phyloP scores from a whole-genome alignment of 176 grass and related monocot genomes.

The Pontederia crassipes region DNA sequence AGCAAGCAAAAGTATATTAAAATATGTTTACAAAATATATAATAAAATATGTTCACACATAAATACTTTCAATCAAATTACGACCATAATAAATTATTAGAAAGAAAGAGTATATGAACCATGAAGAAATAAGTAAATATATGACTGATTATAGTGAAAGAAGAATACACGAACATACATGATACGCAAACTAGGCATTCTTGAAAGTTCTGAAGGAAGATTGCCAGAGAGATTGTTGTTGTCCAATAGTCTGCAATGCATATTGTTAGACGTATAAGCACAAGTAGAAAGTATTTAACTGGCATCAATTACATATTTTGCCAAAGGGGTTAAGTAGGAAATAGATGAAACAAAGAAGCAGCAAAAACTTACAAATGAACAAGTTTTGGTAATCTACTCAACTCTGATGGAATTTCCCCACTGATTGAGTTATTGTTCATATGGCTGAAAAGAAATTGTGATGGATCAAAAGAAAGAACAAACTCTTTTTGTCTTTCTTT shows the following conservation, averaged over 20 bases:
- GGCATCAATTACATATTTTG: not conserved
- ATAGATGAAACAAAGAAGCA: slow-evolving; percentile 7
- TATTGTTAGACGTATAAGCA: slow-evolving; percentile 1
- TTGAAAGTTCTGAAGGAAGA: slow-evolving; percentile 25
- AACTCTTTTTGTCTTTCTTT: not conserved
- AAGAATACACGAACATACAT: slow-evolving; percentile 35
- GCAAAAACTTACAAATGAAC: slow-evolving; percentile 69
- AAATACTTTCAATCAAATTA: too few species aligned
- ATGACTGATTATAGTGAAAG: slow-evolving; percentile 8
- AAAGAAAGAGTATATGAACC: too few species aligned
- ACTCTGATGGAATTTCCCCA: slow-evolving; percentile 61
- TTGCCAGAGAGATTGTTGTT: slow-evolving; percentile 21
- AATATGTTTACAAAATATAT: too few species aligned
- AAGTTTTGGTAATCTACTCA: slow-evolving; percentile 54
- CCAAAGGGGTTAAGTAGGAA: not conserved
- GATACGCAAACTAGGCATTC: slow-evolving; percentile 44
- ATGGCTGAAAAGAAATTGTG: slow-evolving; percentile 51
- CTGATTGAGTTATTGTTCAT: slow-evolving; percentile 99
- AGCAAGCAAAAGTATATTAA: too few species aligned
- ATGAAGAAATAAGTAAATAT: not conserved
- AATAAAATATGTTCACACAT: too few species aligned
- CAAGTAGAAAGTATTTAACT: not conserved
- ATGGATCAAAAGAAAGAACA: slow-evolving; percentile 19
- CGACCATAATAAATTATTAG: too few species aligned
- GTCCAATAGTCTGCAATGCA: slow-evolving; percentile 18